Base-by-base conservation (phyloP, 2,329 filamentous ascomycete genomes). In the Fusarium vanettenii region DNA sequence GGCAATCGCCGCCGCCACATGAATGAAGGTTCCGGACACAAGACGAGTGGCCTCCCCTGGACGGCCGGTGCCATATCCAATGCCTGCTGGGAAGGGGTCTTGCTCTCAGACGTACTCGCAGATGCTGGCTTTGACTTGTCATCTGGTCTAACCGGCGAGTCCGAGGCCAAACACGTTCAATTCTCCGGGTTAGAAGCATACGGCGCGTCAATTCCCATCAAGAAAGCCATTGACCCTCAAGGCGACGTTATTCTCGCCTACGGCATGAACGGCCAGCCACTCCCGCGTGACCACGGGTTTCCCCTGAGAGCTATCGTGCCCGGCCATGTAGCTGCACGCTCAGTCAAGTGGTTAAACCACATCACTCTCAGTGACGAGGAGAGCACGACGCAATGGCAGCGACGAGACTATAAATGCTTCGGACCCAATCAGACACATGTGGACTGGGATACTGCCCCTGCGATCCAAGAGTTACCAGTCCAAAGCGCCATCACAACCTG, bases 381-480 rank as follows among this genome's bases (percentile, higher is more conserved):
- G 80, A 92, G 90, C 74, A 82, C 86, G 5, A 91, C 88, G 50
- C 88, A 92, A 78, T 92, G 91, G 91, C 91, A 93, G 78, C 86
- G 89, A 25, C 86, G 88, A 20, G 92, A 93, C 79, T 93, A 93
- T 82, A 93, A 93, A 79, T 90, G 88, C 76, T 92, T 93, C 69
- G 90, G 91, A 0, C 91, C 91, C 5, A 92, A 92, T 77, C 86
- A 91, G 79, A 84, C 84, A 35, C 86, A 87, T 25, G 87, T 90
- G 7, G 87, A 92, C 80, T 93, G 91, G 91, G 89, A 90, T 60
- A 84, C 84, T 27, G 91, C 91, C 9, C 88, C 87, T 13, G 86
- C 90, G 2, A 93, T 93, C 33, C 92, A 93, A 73, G 91, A 93
- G 76, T 89, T 92, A 84, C 90, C 92, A 2, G 87, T 94, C 20